Percentiles rank a stretch among this genome's conserved stretches.
These are phyloP conservation scores for Oryza meyeriana DNA, from an alignment of 176 grass and related monocot genomes.

Conservation along the genomic window DNA sequence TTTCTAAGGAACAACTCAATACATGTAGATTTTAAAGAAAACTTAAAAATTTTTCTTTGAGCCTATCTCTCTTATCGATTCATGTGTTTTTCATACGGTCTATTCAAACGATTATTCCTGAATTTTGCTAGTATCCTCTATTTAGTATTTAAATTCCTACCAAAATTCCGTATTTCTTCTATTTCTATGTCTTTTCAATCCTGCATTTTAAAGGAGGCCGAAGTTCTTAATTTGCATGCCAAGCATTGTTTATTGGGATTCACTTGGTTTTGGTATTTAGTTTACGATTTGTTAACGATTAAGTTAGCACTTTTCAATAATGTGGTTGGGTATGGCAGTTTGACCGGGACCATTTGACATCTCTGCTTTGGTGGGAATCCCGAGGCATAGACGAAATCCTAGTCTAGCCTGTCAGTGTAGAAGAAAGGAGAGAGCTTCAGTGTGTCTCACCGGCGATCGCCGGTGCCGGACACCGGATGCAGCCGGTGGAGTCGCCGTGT, in stretches of 20 bases:
- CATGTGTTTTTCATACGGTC: no score
- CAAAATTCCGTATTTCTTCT: no score
- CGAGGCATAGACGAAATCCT: not conserved
- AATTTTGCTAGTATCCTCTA: no score
- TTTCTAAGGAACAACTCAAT: no score
- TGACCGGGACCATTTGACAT: slow-evolving; percentile 46
- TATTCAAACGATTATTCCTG: no score
- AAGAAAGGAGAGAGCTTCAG: not conserved
- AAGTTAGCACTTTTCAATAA: not conserved
- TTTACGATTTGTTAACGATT: not conserved
- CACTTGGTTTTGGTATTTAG: not conserved
- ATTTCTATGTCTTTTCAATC: no score
- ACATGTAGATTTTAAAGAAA: no score
- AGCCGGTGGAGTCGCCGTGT: slow-evolving; percentile 44
- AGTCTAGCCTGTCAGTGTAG: not conserved
- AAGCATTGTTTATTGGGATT: not conserved
- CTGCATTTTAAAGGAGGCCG: no score
- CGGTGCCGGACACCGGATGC: slow-evolving; percentile 11
- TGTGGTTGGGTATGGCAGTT: slow-evolving; percentile 15
- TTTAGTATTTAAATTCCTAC: no score
- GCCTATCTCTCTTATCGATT: no score
- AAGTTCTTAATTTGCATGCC: not conserved
- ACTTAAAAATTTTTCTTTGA: no score
- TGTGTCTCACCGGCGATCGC: not conserved
- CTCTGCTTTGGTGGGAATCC: slow-evolving; percentile 26